Evolutionary conservation across 257 asterid species (phyloP).

Genomic region (Nicotiana undulata): DNA sequence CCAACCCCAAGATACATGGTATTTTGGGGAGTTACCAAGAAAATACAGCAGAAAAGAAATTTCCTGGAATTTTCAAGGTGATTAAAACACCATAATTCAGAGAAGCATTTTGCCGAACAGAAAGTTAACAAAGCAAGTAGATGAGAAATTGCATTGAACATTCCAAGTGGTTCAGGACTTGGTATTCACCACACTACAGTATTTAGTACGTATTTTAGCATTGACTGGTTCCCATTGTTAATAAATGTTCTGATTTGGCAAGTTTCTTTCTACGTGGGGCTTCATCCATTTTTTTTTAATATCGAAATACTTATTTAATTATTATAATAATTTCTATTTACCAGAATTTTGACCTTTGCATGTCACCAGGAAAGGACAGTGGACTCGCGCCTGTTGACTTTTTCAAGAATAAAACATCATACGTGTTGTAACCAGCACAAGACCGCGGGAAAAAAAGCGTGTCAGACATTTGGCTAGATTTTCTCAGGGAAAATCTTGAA

Average conservation of each 20-base stretch:
- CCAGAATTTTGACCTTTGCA: not conserved
- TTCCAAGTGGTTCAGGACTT: not conserved
- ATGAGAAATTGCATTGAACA: not conserved
- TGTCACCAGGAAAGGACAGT: not conserved
- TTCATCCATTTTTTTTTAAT: not conserved
- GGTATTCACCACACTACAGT: not conserved
- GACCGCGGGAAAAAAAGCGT: not conserved
- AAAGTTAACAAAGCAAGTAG: not conserved
- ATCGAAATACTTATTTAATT: not conserved
- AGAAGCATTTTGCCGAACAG: not conserved
- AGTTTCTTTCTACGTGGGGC: not conserved
- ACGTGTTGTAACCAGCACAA: not conserved
- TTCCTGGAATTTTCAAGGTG: not conserved
- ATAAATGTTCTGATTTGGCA: not conserved
- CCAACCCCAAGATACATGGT: not conserved
- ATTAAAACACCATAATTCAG: not conserved
- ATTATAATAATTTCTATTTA: not conserved
- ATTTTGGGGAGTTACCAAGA: not conserved
- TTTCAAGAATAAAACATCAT: not conserved
- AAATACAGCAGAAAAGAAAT: constrained; percentile 1
- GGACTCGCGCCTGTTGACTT: not conserved
- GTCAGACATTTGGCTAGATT: not conserved
- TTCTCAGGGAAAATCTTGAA: not conserved
- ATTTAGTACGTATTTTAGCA: not conserved
- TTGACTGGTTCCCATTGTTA: not conserved